A percentile compares a stretch with the other conserved stretches of the same genome.
These are phyloP conservation scores for Beta corolliflora DNA, from an alignment of 179 eudicot species.

Conservation along the genomic window DNA sequence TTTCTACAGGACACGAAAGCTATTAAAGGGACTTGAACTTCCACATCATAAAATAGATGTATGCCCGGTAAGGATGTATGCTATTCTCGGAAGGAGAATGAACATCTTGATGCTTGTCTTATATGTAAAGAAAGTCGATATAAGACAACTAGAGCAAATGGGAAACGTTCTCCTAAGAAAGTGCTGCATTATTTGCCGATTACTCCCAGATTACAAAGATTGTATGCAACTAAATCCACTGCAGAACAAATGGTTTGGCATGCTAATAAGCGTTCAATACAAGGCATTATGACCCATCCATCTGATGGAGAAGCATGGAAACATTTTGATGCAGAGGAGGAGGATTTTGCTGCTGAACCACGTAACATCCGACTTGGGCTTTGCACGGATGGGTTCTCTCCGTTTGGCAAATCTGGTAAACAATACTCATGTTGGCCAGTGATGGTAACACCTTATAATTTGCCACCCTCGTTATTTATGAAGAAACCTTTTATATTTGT, in stretches of 20 bases:
- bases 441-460: conserved; percentile 26
- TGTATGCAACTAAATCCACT: neutral
- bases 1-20: too few relatives aligned
- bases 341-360: conserved; percentile 21
- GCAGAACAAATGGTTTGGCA: conserved; percentile 9
- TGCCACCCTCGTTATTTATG: conserved; percentile 28
- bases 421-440: conserved; percentile 30
- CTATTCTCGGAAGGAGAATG: too few relatives aligned
- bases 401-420: conserved; percentile 19
- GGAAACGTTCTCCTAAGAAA: neutral
- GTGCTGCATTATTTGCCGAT: neutral
- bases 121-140: too few relatives aligned
- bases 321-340: conserved; percentile 10
- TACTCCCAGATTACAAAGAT: neutral
- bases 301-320: conserved; percentile 32
- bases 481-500: too few relatives aligned
- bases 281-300: too few relatives aligned
- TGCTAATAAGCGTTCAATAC: too few relatives aligned
- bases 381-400: too few relatives aligned
- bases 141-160: too few relatives aligned
- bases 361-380: conserved; percentile 29
- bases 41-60: too few relatives aligned
- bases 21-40: too few relatives aligned
- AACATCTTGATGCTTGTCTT: too few relatives aligned
- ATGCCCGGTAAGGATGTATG: too few relatives aligned